A percentile compares a stretch with the other conserved stretches of the same genome.
phyloP scores from a whole-genome alignment of 768 basidiomycete genomes.

The Thelephora ganbajun region DNA sequence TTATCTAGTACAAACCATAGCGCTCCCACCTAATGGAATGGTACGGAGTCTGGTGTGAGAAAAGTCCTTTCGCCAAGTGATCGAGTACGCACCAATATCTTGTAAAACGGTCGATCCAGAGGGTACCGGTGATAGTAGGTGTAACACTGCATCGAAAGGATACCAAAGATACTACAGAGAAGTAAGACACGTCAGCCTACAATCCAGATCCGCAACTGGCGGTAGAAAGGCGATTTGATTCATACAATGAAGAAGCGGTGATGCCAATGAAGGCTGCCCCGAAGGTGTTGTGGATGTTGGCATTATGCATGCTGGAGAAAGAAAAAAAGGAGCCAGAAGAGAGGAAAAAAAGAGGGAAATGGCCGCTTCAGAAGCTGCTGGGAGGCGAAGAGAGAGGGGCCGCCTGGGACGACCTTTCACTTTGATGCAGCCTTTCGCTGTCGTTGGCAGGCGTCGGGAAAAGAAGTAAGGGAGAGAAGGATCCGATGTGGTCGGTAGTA shows the following conservation, averaged over 20 bases:
- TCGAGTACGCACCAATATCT: conserved; percentile 29
- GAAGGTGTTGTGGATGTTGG: conserved; percentile 30
- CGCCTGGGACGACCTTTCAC: too few relatives aligned
- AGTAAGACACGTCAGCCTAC: conserved; percentile 7
- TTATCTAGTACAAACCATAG: conserved; percentile 17
- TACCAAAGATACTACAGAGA: conserved; percentile 33
- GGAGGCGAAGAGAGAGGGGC: too few relatives aligned
- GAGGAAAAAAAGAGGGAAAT: too few relatives aligned
- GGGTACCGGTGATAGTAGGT: conserved; percentile 43
- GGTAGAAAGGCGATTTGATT: not conserved
- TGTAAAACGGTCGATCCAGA: conserved; percentile 36
- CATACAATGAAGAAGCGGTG: conserved; percentile 28
- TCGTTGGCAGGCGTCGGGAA: too few relatives aligned
- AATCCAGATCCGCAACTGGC: not conserved
- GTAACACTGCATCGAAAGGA: conserved; percentile 38
- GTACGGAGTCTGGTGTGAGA: not conserved
- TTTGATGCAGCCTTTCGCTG: too few relatives aligned
- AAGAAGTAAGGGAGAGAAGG: too few relatives aligned
- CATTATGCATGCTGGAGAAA: too few relatives aligned
- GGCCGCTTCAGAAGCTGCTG: too few relatives aligned
- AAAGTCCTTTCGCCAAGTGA: not conserved
- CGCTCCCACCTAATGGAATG: conserved; percentile 15
- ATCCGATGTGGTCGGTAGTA: too few relatives aligned
- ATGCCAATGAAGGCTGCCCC: conserved; percentile 52
- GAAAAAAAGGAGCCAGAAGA: too few relatives aligned